A percentile compares a stretch with the other conserved stretches of the same genome.
Conservation (phyloP, 2,329 filamentous ascomycete genomes). For the Podosphaera fusca region DNA sequence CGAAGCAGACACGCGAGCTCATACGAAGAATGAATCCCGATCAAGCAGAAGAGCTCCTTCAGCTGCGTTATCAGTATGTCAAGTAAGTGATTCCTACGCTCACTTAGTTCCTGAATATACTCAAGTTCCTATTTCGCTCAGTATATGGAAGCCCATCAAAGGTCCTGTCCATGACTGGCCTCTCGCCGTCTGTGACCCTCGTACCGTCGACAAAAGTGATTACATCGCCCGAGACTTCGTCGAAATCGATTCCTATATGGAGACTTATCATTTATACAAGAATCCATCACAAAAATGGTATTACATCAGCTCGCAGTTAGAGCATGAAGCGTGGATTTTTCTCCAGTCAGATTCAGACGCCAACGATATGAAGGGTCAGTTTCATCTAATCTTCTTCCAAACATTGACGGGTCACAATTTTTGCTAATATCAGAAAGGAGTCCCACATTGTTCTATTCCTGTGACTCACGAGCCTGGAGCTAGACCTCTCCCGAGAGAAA, state of each 20-base stretch:
- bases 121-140: background rate
- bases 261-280: background rate
- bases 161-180: background rate
- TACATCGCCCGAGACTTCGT: background rate
- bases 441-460: slow-evolving; percentile 42
- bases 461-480: slow-evolving; percentile 79
- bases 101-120: background rate
- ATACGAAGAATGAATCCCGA: background rate
- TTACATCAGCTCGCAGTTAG: background rate
- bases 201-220: background rate
- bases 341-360: background rate
- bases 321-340: background rate
- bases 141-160: background rate
- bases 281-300: background rate
- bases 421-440: background rate
- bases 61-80: background rate
- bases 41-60: background rate
- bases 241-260: background rate
- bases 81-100: background rate
- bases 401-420: background rate
- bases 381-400: background rate
- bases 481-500: slow-evolving; percentile 91
- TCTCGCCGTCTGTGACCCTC: background rate
- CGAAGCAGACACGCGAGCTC: background rate
- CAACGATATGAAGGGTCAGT: background rate